Percentiles rank a stretch among this genome's conserved stretches.
phyloP scores from a whole-genome alignment of 257 asterid species.

The Gardenia jasminoides region DNA sequence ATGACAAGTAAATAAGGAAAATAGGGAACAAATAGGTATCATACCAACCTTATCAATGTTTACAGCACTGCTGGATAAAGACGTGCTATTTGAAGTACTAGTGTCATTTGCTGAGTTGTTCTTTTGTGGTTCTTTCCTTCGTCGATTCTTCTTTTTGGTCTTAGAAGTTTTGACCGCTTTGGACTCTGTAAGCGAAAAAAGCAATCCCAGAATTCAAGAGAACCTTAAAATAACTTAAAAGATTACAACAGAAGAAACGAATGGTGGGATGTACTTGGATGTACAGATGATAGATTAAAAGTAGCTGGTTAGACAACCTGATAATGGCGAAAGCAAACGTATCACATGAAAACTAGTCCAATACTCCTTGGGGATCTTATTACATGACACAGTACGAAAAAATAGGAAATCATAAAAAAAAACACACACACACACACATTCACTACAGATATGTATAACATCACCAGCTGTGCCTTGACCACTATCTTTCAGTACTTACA shows the following conservation, averaged over 20 bases:
- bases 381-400: neutral
- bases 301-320: neutral
- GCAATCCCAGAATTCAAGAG: neutral
- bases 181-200: conserved; percentile 49
- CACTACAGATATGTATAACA: neutral
- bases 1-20: conserved; percentile 4
- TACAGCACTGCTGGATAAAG: conserved; percentile 46
- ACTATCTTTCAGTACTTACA: neutral
- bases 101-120: conserved; percentile 43
- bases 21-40: conserved; percentile 11
- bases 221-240: neutral
- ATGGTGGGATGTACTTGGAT: neutral
- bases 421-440: no score
- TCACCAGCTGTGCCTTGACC: neutral
- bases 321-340: neutral
- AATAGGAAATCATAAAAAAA: neutral
- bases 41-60: conserved; percentile 54
- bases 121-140: conserved; percentile 77
- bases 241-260: neutral
- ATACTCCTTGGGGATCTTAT: neutral
- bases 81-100: conserved; percentile 40
- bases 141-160: conserved; percentile 80
- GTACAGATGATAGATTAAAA: neutral
- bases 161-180: conserved; percentile 57
- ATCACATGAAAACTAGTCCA: neutral